Percentiles rank a stretch among this genome's conserved stretches.
Evolutionary conservation across 768 basidiomycete genomes (phyloP).

Genomic region (Collybia mongolica): DNA sequence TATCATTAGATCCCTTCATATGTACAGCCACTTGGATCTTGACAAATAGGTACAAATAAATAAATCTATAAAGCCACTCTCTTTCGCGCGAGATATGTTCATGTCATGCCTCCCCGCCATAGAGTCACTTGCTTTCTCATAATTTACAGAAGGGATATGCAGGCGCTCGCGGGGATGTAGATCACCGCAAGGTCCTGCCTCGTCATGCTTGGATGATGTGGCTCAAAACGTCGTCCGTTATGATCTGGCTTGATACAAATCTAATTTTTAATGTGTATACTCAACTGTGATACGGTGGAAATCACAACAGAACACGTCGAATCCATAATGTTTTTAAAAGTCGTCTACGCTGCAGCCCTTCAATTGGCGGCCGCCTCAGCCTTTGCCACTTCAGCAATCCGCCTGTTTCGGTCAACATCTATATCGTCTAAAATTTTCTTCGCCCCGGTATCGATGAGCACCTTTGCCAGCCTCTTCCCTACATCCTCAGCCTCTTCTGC

Average conservation of each 20-base stretch:
- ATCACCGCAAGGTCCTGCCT: constrained; percentile 31
- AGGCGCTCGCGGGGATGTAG: constrained; percentile 76
- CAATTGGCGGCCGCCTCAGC: constrained; percentile 17
- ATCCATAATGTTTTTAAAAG: not conserved
- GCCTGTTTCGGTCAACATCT: constrained; percentile 56
- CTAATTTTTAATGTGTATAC: not conserved
- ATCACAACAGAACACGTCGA: not conserved
- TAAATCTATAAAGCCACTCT: constrained; percentile 23
- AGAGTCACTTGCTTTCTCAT: constrained; percentile 68
- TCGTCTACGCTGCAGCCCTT: not conserved
- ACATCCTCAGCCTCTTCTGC: constrained; percentile 63
- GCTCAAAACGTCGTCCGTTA: constrained; percentile 19
- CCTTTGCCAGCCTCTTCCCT: constrained; percentile 64
- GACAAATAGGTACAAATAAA: constrained; percentile 13
- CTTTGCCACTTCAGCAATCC: constrained; percentile 40
- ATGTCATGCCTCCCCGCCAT: constrained; percentile 56
- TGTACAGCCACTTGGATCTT: constrained; percentile 7
- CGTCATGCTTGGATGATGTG: constrained; percentile 19
- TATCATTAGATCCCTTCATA: not conserved
- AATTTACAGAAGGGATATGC: constrained; percentile 36
- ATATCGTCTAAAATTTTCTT: constrained; percentile 82
- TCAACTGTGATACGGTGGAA: not conserved
- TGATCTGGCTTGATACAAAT: constrained; percentile 28
- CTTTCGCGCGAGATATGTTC: constrained; percentile 4
- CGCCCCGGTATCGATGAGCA: constrained; percentile 70